Evolutionary conservation across 768 basidiomycete genomes (phyloP), one percentile per base, ranked within the genome.

Genomic region (Amanita pallidorosea): DNA sequence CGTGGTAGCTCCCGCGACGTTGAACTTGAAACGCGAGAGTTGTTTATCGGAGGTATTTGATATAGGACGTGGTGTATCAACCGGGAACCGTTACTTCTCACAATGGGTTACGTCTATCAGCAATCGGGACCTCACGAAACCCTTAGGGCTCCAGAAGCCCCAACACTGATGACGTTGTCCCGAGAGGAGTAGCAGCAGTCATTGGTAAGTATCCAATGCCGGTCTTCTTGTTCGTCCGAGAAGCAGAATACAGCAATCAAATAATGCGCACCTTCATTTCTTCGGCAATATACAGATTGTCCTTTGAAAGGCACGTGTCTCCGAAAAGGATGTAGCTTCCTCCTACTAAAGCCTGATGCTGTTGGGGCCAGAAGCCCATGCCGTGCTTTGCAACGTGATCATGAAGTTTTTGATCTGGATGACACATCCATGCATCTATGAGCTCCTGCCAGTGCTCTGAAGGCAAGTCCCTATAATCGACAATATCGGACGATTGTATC

Each of bases 391-490:
- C 66, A 3, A 90, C 75, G 12, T 81, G 77, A 31, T 83, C 81
- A 54, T 85, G 79, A 45, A 97, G 70, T 38, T 78, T 81, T 68
- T 95, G 92, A 60, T 96, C 92, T 7, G 81, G 65, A 65, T 97
- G 95, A 59, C 95, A 98, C 87, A 98, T 92, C 95, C 95, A 98
- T 6, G 93, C 86, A 55, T 97, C 95, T 17, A 98, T 80, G 13
- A 98, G 81, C 63, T 98, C 95, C 55, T 91, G 85, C 95, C 95
- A 98, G 59, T 98, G 86, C 61, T 97, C 94, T 4, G 89, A 93
- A 3, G 95, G 95, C 11, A 98, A 70, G 61, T 96, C 93, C 35
- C 83, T 79, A 64, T 88, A 98, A 41, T 65, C 69, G 22, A 53
- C 54, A 17, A 79, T 62, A 37, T 65, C 68, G 5, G 77, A 65